These are phyloP conservation scores for Pleurotus tuber-regium DNA, from an alignment of 768 basidiomycete species.

Conservation along the genomic window DNA sequence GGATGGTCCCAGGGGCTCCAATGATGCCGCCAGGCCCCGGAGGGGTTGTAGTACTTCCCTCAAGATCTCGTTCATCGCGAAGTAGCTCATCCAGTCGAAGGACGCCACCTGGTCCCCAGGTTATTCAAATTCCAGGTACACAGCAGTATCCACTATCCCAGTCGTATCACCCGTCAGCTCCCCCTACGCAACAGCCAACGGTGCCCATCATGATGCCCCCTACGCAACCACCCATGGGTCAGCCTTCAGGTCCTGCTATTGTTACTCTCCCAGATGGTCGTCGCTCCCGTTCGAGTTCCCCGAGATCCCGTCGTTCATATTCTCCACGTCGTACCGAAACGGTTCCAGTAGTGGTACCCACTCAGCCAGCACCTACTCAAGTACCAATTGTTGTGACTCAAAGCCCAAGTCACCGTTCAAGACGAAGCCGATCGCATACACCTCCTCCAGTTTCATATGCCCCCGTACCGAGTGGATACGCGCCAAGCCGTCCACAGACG, in stretches of 20 bases:
- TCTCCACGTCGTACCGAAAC: slow-evolving; percentile 13
- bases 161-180: neutral
- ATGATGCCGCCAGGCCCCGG: neutral
- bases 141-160: neutral
- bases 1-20: neutral
- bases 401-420: slow-evolving; percentile 4
- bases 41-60: slow-evolving; percentile 3
- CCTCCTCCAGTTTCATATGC: neutral
- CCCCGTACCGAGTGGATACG: slow-evolving; percentile 2
- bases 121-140: slow-evolving; percentile 1
- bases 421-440: slow-evolving; percentile 9
- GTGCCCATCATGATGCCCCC: neutral
- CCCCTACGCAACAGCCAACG: neutral
- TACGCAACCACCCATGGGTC: neutral
- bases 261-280: too few species aligned
- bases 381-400: slow-evolving; percentile 11
- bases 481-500: slow-evolving; percentile 5
- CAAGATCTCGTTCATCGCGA: neutral
- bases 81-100: neutral
- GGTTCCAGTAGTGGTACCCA: neutral
- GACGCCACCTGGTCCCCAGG: slow-evolving; percentile 3
- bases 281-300: slow-evolving; percentile 16
- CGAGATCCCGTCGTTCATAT: slow-evolving; percentile 20
- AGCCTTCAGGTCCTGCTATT: neutral
- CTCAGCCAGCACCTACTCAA: slow-evolving; percentile 12